Base-by-base conservation (phyloP, 1,284 basidiomycete genomes). In the Limonomyces culmigenus region DNA sequence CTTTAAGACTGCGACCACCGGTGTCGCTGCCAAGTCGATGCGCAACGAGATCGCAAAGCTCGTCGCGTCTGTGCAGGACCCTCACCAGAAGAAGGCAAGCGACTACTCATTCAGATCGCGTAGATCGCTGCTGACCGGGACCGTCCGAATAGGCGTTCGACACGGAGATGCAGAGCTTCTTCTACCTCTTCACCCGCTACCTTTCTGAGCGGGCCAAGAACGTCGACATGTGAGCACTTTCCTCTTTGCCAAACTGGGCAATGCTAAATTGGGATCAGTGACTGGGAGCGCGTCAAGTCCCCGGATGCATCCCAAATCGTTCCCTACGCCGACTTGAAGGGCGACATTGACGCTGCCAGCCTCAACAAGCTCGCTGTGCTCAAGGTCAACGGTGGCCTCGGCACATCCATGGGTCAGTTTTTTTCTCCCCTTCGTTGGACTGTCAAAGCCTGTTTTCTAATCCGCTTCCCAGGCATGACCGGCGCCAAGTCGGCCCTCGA, bases 311-410 rank as follows among this genome's bases (percentile, higher is more conserved):
- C 96, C 52, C 83, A 96, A 64, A 85, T 99, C 55, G 72, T 93
- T 21, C 77, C 81, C 17, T 99, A 99, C 58, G 64, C 77, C 39
- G 59, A 76, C 39, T 74, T 97, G 18, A 59, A 71, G 18, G 47
- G 67, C 37, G 65, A 69, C 14, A 59, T 67, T 38, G 70, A 87
- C 53, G 63, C 67, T 29, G 60, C 67, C 42, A 81, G 84, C 55
- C 75, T 96, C 52, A 75, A 75, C 70, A 93, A 92, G 65, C 80
- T 98, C 45, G 95, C 93, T 29, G 95, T 99, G 23, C 80, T 98
- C 64, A 98, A 98, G 67, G 86, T 98, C 57, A 99, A 99, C 59
- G 95, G 95, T 60, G 95, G 95, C 63, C 80, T 99, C 42, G 95
- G 95, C 51, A 93, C 89, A 29, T 93, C 89, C 38, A 93, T 93